Percentiles rank a stretch among this genome's conserved stretches.
phyloP scores from a whole-genome alignment of 805 yeast species.

The Suhomyces xylopsoci region DNA sequence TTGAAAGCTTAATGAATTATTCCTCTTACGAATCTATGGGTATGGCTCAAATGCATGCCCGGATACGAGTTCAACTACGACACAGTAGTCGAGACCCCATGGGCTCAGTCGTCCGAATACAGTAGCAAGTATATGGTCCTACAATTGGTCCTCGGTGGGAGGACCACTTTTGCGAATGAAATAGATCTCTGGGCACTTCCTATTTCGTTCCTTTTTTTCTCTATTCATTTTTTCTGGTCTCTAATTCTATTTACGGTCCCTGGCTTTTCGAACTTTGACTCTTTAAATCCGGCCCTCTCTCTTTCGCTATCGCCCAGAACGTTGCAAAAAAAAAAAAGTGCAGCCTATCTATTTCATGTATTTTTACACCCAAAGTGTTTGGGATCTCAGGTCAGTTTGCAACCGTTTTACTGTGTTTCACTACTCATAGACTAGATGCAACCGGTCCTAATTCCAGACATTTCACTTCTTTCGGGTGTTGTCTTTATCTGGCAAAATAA shows the following conservation, averaged over 20 bases:
- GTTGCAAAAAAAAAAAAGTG: neutral
- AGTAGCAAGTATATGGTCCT: neutral
- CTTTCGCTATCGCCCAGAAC: neutral
- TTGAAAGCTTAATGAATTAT: neutral
- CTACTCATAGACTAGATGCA: neutral
- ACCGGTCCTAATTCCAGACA: neutral
- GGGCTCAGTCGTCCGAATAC: neutral
- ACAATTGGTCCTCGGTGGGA: neutral
- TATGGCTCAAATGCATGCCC: neutral
- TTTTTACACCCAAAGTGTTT: neutral
- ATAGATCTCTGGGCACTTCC: neutral
- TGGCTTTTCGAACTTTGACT: neutral
- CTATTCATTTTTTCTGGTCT: neutral
- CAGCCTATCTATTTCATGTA: neutral
- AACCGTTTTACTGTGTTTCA: neutral
- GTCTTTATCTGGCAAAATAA: neutral
- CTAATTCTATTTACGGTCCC: neutral
- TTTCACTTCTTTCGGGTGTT: neutral
- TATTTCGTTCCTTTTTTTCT: neutral
- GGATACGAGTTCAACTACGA: neutral
- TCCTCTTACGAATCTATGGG: neutral
- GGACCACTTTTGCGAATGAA: neutral
- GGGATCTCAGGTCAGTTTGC: neutral
- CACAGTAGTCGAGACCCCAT: neutral
- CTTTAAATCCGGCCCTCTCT: neutral